These are phyloP conservation scores for Pleomassaria siparia DNA, from an alignment of 2,329 filamentous ascomycete species.

Conservation along the genomic window DNA sequence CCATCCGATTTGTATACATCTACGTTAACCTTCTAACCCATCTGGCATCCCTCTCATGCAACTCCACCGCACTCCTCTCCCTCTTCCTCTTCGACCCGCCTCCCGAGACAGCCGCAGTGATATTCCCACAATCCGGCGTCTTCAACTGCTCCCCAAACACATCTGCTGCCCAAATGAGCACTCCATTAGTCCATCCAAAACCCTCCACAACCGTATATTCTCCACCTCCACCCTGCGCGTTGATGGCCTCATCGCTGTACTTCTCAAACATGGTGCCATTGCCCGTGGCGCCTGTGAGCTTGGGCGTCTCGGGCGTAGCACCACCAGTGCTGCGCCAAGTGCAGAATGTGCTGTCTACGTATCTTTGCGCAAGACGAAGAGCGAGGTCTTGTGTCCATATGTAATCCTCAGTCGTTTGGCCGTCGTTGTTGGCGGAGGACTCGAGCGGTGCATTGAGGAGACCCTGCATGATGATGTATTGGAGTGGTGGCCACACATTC, in stretches of 20 bases:
- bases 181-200: conserved; percentile 71
- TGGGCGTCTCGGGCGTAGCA: conserved; percentile 47
- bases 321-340: conserved; percentile 70
- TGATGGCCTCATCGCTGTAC: conserved; percentile 62
- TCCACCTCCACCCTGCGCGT: conserved; percentile 64
- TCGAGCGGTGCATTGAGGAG: conserved; percentile 62
- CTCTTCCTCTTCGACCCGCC: conserved; percentile 13
- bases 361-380: conserved; percentile 63
- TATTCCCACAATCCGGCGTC: conserved; percentile 52
- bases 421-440: conserved; percentile 44
- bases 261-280: conserved; percentile 71
- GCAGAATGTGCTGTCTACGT: conserved; percentile 68
- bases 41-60: conserved; percentile 29
- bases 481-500: conserved; percentile 69
- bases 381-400: conserved; percentile 58
- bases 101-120: conserved; percentile 27
- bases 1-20: too few relatives aligned
- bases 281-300: conserved; percentile 45
- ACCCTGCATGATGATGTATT: conserved; percentile 65
- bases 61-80: conserved; percentile 36
- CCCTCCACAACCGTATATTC: conserved; percentile 71
- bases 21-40: conserved; percentile 33
- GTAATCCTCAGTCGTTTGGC: conserved; percentile 46
- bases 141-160: conserved; percentile 59
- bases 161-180: conserved; percentile 67